phyloP scores from a whole-genome alignment of 148 eudicot genomes.

The Cornus kousa region DNA sequence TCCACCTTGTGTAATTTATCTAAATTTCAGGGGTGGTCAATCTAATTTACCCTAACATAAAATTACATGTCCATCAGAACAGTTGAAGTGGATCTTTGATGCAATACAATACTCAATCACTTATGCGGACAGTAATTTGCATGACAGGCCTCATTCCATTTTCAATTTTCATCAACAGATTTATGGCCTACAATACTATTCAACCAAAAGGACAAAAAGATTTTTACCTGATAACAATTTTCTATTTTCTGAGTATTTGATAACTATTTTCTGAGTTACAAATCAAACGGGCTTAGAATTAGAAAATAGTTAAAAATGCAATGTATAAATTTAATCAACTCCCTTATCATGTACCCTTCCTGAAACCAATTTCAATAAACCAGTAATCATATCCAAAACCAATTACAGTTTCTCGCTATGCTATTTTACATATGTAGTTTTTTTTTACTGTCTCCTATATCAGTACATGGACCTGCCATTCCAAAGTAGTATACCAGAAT shows the following conservation, averaged over 20 bases:
- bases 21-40: too few relatives aligned
- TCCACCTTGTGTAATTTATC: too few relatives aligned
- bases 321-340: neutral
- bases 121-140: neutral
- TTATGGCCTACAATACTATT: neutral
- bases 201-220: neutral
- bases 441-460: neutral
- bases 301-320: too few relatives aligned
- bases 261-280: too few relatives aligned
- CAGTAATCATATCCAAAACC: constrained; percentile 10
- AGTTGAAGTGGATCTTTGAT: too few relatives aligned
- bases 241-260: too few relatives aligned
- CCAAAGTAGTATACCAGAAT: neutral
- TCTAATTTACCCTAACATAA: too few relatives aligned
- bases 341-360: neutral
- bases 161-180: neutral
- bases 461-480: neutral
- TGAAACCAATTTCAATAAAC: constrained; percentile 19
- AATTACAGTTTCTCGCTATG: constrained; percentile 1
- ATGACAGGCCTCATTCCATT: neutral
- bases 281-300: too few relatives aligned
- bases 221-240: too few relatives aligned
- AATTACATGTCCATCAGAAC: too few relatives aligned
- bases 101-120: too few relatives aligned
- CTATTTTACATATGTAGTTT: neutral